Percentiles rank a stretch among this genome's conserved stretches.
phyloP scores from a whole-genome alignment of 768 basidiomycete genomes.

The Tulasnella sp. region DNA sequence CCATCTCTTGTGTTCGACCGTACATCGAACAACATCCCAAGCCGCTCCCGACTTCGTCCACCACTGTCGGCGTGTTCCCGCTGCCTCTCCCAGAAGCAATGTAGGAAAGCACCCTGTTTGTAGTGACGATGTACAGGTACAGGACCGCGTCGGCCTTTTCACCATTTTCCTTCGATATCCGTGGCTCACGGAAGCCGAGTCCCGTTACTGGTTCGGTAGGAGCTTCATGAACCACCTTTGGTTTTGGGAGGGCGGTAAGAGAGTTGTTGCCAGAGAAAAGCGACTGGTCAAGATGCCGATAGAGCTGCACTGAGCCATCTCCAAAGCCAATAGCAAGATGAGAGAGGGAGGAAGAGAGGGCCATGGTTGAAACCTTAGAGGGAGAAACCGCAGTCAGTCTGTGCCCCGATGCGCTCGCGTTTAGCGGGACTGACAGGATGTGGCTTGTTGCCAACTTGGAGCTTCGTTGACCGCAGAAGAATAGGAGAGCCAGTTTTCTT shows the following conservation, averaged over 20 bases:
- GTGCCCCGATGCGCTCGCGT: background rate
- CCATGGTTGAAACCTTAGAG: slow-evolving; percentile 66
- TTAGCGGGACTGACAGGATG: slow-evolving; percentile 33
- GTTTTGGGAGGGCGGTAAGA: slow-evolving; percentile 77
- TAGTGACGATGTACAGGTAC: slow-evolving; percentile 84
- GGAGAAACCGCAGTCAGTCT: background rate
- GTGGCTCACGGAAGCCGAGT: slow-evolving; percentile 76
- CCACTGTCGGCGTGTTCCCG: slow-evolving; percentile 56
- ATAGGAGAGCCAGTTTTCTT: slow-evolving; percentile 33
- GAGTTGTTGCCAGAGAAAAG: slow-evolving; percentile 61
- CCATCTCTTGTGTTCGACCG: slow-evolving; percentile 63
- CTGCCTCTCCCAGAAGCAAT: slow-evolving; percentile 67
- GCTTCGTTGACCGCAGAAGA: slow-evolving; percentile 36
- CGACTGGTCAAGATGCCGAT: slow-evolving; percentile 88
- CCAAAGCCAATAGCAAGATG: slow-evolving; percentile 92
- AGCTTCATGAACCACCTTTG: slow-evolving; percentile 77
- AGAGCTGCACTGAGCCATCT: slow-evolving; percentile 88
- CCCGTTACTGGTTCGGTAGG: slow-evolving; percentile 87
- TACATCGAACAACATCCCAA: slow-evolving; percentile 84
- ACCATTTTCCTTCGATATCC: slow-evolving; percentile 31
- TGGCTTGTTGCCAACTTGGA: slow-evolving; percentile 38
- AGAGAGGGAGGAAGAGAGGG: slow-evolving; percentile 68
- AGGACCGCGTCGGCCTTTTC: slow-evolving; percentile 35
- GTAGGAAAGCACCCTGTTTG: slow-evolving; percentile 71
- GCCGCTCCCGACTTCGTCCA: slow-evolving; percentile 83